A percentile compares a stretch with the other conserved stretches of the same genome.
phyloP scores from a whole-genome alignment of 177 flowering plant genomes.

The Telopea speciosissima region DNA sequence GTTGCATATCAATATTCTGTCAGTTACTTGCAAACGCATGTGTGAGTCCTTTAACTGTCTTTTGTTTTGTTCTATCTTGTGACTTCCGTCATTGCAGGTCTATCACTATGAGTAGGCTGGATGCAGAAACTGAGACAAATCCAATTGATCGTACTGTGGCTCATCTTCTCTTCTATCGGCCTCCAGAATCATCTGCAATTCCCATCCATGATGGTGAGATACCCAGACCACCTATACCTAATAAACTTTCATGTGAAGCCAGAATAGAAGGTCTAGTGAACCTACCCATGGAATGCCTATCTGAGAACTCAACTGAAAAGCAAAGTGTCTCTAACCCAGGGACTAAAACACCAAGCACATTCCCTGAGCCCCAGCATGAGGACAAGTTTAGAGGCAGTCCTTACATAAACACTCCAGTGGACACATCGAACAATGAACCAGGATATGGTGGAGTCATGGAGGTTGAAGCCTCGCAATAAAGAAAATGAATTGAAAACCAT shows the following conservation, averaged over 20 bases:
- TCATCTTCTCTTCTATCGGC: constrained; percentile 77
- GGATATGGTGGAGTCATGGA: constrained; percentile 18
- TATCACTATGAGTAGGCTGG: constrained; percentile 18
- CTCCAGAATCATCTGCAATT: constrained; percentile 31
- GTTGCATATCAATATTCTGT: neutral
- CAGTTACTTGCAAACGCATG: neutral
- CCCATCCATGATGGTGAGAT: constrained; percentile 33
- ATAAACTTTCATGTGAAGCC: constrained; percentile 25
- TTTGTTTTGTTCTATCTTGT: neutral
- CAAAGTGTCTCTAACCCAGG: constrained; percentile 23
- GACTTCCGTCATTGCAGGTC: constrained; percentile 27
- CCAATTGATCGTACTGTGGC: constrained; percentile 82
- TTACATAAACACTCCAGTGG: constrained; percentile 28
- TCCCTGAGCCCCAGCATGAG: constrained; percentile 18
- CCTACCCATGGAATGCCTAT: constrained; percentile 18
- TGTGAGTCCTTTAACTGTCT: neutral
- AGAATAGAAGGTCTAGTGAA: constrained; percentile 19
- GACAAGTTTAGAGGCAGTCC: constrained; percentile 26
- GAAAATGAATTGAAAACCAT: neutral
- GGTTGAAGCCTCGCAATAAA: constrained; percentile 25
- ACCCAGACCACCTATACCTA: constrained; percentile 40
- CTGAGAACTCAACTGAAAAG: constrained; percentile 20
- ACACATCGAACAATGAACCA: constrained; percentile 28
- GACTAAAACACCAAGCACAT: constrained; percentile 19
- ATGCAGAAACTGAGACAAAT: constrained; percentile 83